Evolutionary conservation across 768 basidiomycete genomes (phyloP).

Genomic region (Russula sp.): DNA sequence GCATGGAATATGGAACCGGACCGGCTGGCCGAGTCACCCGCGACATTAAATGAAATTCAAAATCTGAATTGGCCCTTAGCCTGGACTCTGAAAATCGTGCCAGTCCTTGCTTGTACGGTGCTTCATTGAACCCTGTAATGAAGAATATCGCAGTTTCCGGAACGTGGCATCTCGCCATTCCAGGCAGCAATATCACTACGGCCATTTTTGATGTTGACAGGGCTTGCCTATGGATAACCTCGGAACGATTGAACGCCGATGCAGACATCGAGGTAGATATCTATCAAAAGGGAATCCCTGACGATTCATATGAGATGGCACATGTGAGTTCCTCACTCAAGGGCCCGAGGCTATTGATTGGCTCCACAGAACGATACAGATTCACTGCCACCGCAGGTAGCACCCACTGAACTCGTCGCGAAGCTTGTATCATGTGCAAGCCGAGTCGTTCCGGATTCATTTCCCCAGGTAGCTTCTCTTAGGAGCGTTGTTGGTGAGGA

Average conservation of each 20-base stretch:
- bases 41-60: background rate
- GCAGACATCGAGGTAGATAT: constrained; percentile 19
- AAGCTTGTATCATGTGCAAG: constrained; percentile 16
- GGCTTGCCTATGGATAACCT: constrained; percentile 16
- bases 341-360: background rate
- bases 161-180: constrained; percentile 9
- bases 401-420: constrained; percentile 1
- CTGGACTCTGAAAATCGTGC: background rate
- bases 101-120: background rate
- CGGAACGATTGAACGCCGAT: constrained; percentile 19
- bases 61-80: background rate
- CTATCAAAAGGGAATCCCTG: background rate
- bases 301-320: background rate
- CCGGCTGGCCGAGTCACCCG: background rate
- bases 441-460: constrained; percentile 15
- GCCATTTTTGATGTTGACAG: constrained; percentile 13
- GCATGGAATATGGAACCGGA: background rate
- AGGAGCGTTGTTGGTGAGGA: constrained; percentile 61
- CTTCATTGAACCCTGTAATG: background rate
- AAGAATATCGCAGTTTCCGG: constrained; percentile 12
- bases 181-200: constrained; percentile 7
- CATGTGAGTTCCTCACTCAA: background rate
- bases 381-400: constrained; percentile 1
- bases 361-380: background rate
- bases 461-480: constrained; percentile 37